Conservation (phyloP, 176 grass and related monocot genomes). For the Juncus effusus region DNA sequence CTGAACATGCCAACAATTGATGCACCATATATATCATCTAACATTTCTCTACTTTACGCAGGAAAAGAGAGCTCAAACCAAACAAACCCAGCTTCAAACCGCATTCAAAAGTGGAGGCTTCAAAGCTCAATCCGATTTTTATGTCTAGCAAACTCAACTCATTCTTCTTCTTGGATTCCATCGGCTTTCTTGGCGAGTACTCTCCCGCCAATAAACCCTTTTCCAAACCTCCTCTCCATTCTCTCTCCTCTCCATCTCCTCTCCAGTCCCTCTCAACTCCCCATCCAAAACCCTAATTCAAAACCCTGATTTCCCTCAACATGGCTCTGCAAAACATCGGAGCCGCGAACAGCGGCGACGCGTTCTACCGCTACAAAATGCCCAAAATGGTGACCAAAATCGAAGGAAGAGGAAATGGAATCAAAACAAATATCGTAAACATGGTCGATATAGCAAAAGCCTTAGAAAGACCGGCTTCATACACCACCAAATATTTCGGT, state of each 20-base stretch:
- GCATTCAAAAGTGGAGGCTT: conserved; percentile 32
- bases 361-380: conserved; percentile 97
- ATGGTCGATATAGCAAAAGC: conserved; percentile 81
- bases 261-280: neutral
- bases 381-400: conserved; percentile 79
- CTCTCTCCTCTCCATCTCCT: neutral
- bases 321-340: conserved; percentile 94
- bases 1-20: neutral
- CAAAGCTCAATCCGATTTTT: conserved; percentile 27
- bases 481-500: conserved; percentile 74
- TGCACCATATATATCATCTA: neutral
- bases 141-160: conserved; percentile 32
- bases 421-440: conserved; percentile 80
- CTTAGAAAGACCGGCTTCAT: conserved; percentile 64
- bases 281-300: neutral
- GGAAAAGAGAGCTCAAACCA: neutral
- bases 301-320: conserved; percentile 2
- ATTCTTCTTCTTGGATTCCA: conserved; percentile 32
- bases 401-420: conserved; percentile 69
- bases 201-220: conserved; percentile 24
- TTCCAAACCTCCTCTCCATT: conserved; percentile 15
- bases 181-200: conserved; percentile 39
- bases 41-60: neutral
- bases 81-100: conserved; percentile 5
- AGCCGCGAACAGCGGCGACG: conserved; percentile 73